Percentiles rank a stretch among this genome's conserved stretches.
These are phyloP conservation scores for Narthecium ossifragum DNA, from an alignment of 106 monocot genomes.

Conservation along the genomic window DNA sequence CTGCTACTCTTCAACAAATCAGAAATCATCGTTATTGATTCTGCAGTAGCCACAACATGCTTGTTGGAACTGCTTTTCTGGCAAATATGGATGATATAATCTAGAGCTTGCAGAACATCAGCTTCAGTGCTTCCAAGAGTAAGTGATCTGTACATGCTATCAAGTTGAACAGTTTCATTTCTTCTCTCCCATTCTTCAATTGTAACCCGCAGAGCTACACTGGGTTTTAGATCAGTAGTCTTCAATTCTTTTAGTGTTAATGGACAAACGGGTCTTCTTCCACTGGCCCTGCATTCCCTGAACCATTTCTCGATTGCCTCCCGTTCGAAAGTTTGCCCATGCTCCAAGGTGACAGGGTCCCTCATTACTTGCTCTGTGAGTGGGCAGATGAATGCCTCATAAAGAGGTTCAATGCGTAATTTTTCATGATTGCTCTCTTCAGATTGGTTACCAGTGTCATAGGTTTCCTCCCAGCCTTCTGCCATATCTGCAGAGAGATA, in stretches of 20 bases:
- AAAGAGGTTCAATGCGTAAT: slow-evolving; percentile 60
- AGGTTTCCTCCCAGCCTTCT: slow-evolving; percentile 49
- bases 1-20: slow-evolving; percentile 74
- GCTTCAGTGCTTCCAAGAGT: slow-evolving; percentile 51
- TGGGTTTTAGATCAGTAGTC: slow-evolving; percentile 62
- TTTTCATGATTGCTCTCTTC: slow-evolving; percentile 54
- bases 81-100: slow-evolving; percentile 46
- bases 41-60: slow-evolving; percentile 42
- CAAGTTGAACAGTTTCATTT: slow-evolving; percentile 78
- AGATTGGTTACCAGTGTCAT: slow-evolving; percentile 37
- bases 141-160: slow-evolving; percentile 49
- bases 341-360: slow-evolving; percentile 79
- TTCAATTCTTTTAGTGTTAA: slow-evolving; percentile 51
- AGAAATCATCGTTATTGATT: slow-evolving; percentile 52
- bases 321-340: slow-evolving; percentile 76
- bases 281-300: slow-evolving; percentile 53
- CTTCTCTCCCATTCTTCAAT: slow-evolving; percentile 91
- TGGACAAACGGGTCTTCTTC: slow-evolving; percentile 61
- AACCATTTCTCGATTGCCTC: slow-evolving; percentile 89
- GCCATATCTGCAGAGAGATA: too few relatives aligned
- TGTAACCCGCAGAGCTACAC: slow-evolving; percentile 73
- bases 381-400: slow-evolving; percentile 80
- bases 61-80: slow-evolving; percentile 54
- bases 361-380: slow-evolving; percentile 81
- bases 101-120: slow-evolving; percentile 59